A percentile compares a stretch with the other conserved stretches of the same genome.
Evolutionary conservation across 805 yeast species (phyloP).

Genomic region (Starmerella kuoi): DNA sequence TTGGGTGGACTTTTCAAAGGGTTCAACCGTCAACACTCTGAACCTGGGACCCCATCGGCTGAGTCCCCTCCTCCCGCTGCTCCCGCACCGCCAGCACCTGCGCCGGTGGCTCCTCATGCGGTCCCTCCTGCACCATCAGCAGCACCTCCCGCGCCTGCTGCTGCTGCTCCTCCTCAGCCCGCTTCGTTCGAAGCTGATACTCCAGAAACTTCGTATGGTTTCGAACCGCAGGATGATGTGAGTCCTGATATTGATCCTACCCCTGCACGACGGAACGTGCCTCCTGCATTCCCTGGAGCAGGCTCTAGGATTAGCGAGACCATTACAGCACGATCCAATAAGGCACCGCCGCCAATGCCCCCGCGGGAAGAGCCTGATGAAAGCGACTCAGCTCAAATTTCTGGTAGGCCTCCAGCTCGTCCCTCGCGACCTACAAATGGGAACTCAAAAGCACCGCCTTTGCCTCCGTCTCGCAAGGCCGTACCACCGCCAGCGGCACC

Average conservation of each 20-base stretch:
- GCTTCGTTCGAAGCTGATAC: conserved; percentile 15
- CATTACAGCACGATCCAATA: conserved; percentile 3
- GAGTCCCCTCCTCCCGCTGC: conserved; percentile 17
- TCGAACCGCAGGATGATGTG: background rate
- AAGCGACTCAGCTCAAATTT: background rate
- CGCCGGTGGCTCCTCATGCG: conserved; percentile 5
- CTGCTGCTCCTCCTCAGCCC: conserved; percentile 5
- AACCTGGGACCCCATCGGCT: conserved; percentile 13
- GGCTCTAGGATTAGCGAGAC: conserved; percentile 15
- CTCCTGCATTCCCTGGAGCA: conserved; percentile 14
- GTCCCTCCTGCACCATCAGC: conserved; percentile 16
- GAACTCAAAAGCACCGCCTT: conserved; percentile 15
- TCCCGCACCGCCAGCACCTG: conserved; percentile 9
- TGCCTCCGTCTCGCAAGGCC: conserved; percentile 25
- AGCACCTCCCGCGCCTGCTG: conserved; percentile 9
- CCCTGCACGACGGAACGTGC: conserved; percentile 18
- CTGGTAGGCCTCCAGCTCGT: background rate
- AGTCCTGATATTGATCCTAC: conserved; percentile 3
- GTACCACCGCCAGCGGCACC: conserved; percentile 15
- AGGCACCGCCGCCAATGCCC: conserved; percentile 12
- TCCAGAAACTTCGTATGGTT: conserved; percentile 2
- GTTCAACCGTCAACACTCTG: background rate
- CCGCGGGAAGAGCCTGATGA: conserved; percentile 5
- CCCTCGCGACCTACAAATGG: background rate
- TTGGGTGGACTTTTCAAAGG: conserved; percentile 15